Evolutionary conservation across 2,329 filamentous ascomycete genomes (phyloP).

Genomic region (Chalaropsis thielavioides): DNA sequence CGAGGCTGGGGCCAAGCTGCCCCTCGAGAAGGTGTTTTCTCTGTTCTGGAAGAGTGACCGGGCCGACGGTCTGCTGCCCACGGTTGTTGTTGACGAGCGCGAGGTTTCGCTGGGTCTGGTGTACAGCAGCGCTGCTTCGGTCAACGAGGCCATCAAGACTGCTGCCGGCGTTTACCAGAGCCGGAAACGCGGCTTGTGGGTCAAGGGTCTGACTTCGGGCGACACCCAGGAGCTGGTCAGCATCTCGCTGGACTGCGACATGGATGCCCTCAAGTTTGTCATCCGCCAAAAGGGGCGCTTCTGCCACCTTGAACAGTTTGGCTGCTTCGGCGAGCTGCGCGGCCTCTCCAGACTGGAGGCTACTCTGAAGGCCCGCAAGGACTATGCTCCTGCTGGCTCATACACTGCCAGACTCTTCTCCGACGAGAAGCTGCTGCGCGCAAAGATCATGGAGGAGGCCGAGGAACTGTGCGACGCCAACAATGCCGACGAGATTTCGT

Average conservation of each 20-base stretch:
- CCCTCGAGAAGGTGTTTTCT: constrained; percentile 56
- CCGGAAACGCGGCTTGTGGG: constrained; percentile 87
- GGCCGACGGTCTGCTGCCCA: constrained; percentile 70
- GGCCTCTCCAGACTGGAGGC: constrained; percentile 77
- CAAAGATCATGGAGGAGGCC: constrained; percentile 98
- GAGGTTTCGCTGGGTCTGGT: constrained; percentile 77
- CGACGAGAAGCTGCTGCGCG: constrained; percentile 73
- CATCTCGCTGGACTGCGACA: constrained; percentile 81
- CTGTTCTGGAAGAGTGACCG: constrained; percentile 68
- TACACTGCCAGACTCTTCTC: constrained; percentile 90
- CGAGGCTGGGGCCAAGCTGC: constrained; percentile 37
- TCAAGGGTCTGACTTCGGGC: constrained; percentile 89
- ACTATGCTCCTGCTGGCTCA: constrained; percentile 71
- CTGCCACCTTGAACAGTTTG: constrained; percentile 83
- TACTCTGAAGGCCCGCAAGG: constrained; percentile 68
- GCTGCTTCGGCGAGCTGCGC: constrained; percentile 75
- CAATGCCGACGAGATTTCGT: constrained; percentile 69
- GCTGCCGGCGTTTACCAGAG: constrained; percentile 82
- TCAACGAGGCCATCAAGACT: constrained; percentile 71
- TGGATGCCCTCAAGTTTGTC: constrained; percentile 78
- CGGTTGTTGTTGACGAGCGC: constrained; percentile 78
- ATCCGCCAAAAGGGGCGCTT: constrained; percentile 85
- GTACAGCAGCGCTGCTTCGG: constrained; percentile 85
- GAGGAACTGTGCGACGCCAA: constrained; percentile 84
- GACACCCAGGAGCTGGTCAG: constrained; percentile 81